These are phyloP conservation scores for Fusarium mexicanum DNA, from an alignment of 2,329 filamentous ascomycete species.

Conservation along the genomic window DNA sequence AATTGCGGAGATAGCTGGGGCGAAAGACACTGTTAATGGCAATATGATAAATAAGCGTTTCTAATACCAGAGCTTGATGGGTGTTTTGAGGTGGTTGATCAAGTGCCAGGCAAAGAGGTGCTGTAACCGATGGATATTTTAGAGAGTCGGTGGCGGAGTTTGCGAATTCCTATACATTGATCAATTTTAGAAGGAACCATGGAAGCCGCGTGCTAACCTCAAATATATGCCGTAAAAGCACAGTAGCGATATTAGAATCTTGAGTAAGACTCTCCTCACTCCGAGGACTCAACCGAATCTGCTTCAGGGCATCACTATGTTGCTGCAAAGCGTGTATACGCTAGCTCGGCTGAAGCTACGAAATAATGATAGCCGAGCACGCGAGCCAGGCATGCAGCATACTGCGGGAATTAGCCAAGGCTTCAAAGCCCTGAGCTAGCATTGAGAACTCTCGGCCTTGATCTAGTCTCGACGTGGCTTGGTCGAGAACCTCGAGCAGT, in stretches of 20 bases:
- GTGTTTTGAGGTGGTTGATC: background rate
- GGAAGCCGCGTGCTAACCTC: background rate
- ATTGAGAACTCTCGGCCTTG: background rate
- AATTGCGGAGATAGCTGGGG: background rate
- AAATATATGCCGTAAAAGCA: background rate
- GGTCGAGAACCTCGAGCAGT: background rate
- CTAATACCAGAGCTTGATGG: background rate
- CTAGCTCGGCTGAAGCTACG: background rate
- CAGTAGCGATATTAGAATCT: background rate
- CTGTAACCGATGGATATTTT: background rate
- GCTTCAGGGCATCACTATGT: background rate
- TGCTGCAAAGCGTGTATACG: background rate
- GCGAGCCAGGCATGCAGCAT: background rate
- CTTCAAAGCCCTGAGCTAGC: rapidly evolving
- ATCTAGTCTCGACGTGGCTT: background rate
- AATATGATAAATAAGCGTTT: background rate
- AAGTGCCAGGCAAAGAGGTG: background rate
- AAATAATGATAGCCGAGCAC: background rate
- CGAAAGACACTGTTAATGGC: background rate
- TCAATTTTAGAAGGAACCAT: background rate
- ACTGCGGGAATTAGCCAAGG: background rate
- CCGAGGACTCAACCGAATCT: background rate
- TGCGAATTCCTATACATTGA: background rate
- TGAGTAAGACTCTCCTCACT: background rate
- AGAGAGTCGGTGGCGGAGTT: background rate